These are phyloP conservation scores for Diaporthe caulivora DNA, from an alignment of 2,329 filamentous ascomycete genomes.

Conservation along the genomic window DNA sequence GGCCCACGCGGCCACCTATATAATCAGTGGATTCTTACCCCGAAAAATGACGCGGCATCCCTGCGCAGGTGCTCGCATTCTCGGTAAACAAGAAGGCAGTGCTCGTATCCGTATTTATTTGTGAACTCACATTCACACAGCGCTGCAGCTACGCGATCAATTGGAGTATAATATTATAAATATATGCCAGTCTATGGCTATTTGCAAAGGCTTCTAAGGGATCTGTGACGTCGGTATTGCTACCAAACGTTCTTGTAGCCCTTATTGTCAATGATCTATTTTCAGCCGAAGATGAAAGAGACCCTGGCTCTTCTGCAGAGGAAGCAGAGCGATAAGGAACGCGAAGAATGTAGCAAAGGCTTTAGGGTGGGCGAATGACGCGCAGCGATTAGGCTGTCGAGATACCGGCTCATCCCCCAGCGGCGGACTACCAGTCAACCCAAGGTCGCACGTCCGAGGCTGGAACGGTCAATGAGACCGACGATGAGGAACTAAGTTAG, in stretches of 20 bases:
- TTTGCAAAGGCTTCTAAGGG: background rate
- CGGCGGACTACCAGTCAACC: background rate
- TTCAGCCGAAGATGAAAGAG: slow-evolving; percentile 11
- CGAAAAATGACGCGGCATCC: slow-evolving; percentile 6
- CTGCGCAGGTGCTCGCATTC: background rate
- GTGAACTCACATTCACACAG: too few species aligned
- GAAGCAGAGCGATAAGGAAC: background rate
- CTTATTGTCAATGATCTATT: background rate
- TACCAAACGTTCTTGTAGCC: background rate
- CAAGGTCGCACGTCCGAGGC: background rate
- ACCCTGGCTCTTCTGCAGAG: background rate
- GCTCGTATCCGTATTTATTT: background rate
- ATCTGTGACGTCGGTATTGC: background rate
- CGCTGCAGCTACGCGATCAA: too few species aligned
- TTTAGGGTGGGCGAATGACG: too few species aligned
- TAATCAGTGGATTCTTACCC: background rate
- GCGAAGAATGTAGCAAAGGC: too few species aligned
- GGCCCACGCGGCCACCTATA: background rate
- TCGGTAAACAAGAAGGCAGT: background rate
- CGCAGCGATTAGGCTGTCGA: too few species aligned
- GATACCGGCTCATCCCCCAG: background rate
- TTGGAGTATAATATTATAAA: too few species aligned
- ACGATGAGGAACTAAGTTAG: background rate
- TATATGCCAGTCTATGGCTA: too few species aligned
- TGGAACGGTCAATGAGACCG: background rate